Percentiles rank a stretch among this genome's conserved stretches.
These are phyloP conservation scores for Penicillium verhagenii DNA, from an alignment of 495 filamentous ascomycete genomes.

Conservation along the genomic window DNA sequence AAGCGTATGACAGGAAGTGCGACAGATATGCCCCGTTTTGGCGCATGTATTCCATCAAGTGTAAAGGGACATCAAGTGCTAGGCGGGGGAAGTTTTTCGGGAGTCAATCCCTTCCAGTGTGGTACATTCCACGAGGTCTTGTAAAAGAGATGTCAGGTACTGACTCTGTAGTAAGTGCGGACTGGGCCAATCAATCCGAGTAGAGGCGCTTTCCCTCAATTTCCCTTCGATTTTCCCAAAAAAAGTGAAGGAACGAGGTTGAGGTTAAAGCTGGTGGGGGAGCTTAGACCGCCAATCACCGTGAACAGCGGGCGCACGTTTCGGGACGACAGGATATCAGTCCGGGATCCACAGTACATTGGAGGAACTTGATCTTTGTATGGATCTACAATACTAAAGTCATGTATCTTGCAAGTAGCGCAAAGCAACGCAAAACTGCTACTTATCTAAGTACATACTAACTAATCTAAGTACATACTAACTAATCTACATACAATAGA, in stretches of 20 bases:
- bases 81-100: background rate
- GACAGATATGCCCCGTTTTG: background rate
- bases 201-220: background rate
- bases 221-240: background rate
- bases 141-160: background rate
- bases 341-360: background rate
- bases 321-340: background rate
- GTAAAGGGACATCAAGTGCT: background rate
- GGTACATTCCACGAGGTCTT: background rate
- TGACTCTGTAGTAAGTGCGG: background rate
- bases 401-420: background rate
- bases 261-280: constrained; percentile 17
- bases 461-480: too few species aligned
- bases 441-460: too few species aligned
- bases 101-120: background rate
- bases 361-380: background rate
- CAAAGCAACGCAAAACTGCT: background rate
- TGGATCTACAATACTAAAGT: background rate
- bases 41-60: background rate
- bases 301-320: constrained; percentile 24
- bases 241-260: constrained; percentile 16
- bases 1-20: constrained; percentile 6
- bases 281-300: constrained; percentile 25
- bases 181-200: background rate
- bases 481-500: too few species aligned